Percentiles rank a stretch among this genome's conserved stretches.
Evolutionary conservation across 768 basidiomycete species (phyloP).

Genomic region (Imleria badia): DNA sequence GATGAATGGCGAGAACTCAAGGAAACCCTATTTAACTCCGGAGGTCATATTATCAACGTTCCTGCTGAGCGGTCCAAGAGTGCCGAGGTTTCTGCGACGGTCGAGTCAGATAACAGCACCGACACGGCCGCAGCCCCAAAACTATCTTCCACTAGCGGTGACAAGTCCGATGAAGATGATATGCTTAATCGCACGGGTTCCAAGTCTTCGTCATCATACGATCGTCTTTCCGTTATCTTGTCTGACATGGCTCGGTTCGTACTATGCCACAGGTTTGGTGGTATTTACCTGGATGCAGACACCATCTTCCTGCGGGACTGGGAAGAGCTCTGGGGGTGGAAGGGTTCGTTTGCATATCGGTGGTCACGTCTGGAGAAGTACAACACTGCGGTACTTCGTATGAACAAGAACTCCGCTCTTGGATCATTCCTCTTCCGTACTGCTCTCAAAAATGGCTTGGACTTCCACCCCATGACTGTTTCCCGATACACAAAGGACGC

Average conservation of each 20-base stretch:
- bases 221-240: constrained; percentile 87
- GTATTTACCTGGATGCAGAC: constrained; percentile 96
- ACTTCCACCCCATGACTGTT: constrained; percentile 98
- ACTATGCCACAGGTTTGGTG: constrained; percentile 94
- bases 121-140: constrained; percentile 15
- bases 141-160: constrained; percentile 21
- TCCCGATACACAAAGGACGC: constrained; percentile 90
- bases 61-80: constrained; percentile 43
- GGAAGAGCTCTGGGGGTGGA: constrained; percentile 98
- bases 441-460: constrained; percentile 88
- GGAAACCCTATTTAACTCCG: constrained; percentile 84
- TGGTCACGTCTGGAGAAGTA: constrained; percentile 93
- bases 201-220: constrained; percentile 83
- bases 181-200: constrained; percentile 85
- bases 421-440: constrained; percentile 94
- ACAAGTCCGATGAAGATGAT: constrained; percentile 45
- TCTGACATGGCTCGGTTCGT: constrained; percentile 98
- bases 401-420: constrained; percentile 91
- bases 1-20: constrained; percentile 82
- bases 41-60: constrained; percentile 71
- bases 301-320: constrained; percentile 95
- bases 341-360: constrained; percentile 94
- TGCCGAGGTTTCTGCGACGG: constrained; percentile 18
- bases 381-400: constrained; percentile 93
- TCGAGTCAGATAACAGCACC: constrained; percentile 25